Conservation (phyloP, 2,329 filamentous ascomycete species). For the Pleomassaria siparia region DNA sequence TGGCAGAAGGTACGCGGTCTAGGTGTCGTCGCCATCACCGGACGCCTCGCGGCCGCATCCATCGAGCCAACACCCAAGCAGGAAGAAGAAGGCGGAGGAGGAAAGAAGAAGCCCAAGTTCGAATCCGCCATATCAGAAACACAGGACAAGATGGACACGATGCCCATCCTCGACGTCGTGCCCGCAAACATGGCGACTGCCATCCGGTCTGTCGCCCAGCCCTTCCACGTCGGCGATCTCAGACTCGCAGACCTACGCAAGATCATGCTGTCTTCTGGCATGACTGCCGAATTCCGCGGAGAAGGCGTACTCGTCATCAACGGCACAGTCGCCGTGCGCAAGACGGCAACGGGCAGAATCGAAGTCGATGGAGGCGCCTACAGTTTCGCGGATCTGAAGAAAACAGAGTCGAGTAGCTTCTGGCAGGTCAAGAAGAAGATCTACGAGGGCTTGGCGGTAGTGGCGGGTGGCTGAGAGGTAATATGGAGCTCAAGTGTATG, state of each 20-base stretch:
- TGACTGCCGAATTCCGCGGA: constrained; percentile 88
- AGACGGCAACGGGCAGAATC: constrained; percentile 82
- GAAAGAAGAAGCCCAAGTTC: not conserved
- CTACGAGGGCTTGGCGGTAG: constrained; percentile 90
- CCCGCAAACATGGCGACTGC: constrained; percentile 67
- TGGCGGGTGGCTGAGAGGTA: constrained; percentile 60
- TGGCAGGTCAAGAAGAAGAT: constrained; percentile 87
- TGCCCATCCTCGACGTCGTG: constrained; percentile 61
- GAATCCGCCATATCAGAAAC: not conserved
- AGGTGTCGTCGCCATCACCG: constrained; percentile 90
- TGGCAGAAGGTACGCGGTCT: constrained; percentile 94
- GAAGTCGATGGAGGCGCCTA: constrained; percentile 69
- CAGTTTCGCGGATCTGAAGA: constrained; percentile 42
- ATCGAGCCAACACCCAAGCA: constrained; percentile 45
- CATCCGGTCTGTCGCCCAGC: constrained; percentile 75
- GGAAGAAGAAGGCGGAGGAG: constrained; percentile 40
- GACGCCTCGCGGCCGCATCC: constrained; percentile 60
- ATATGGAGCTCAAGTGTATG: not conserved
- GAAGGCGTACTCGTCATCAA: constrained; percentile 92
- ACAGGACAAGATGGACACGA: constrained; percentile 53
- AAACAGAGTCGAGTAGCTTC: constrained; percentile 65
- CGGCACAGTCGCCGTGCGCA: constrained; percentile 82
- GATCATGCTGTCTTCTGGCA: constrained; percentile 77
- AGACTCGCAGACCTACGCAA: constrained; percentile 84
- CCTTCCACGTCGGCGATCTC: constrained; percentile 91